phyloP scores from a whole-genome alignment of 2,329 filamentous ascomycete genomes.

The Waltergamsia citrina region DNA sequence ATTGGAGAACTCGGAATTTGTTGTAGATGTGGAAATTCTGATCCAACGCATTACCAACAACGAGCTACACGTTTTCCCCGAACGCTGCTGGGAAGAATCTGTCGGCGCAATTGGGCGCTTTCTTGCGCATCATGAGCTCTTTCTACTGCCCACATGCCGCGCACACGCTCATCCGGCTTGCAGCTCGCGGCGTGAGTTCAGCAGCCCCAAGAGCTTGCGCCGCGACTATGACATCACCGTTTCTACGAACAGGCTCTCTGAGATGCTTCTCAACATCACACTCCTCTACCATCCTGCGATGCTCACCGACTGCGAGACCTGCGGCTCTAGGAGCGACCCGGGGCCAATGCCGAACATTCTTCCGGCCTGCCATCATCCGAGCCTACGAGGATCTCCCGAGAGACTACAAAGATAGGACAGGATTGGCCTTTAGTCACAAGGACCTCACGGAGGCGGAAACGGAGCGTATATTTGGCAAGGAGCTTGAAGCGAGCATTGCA shows the following conservation, averaged over 20 bases:
- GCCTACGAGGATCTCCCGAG: constrained; percentile 49
- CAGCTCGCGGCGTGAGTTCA: constrained; percentile 12
- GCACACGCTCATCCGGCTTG: constrained; percentile 17
- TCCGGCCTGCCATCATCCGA: constrained; percentile 29
- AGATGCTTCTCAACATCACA: constrained; percentile 5
- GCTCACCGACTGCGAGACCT: not conserved
- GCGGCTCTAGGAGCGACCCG: no score
- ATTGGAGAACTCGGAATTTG: no score
- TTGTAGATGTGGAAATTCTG: no score
- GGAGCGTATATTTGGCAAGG: constrained; percentile 37
- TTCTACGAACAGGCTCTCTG: constrained; percentile 10
- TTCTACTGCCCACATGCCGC: constrained; percentile 17
- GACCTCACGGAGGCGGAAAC: constrained; percentile 41
- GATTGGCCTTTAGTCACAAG: constrained; percentile 40
- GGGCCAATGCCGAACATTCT: constrained; percentile 20
- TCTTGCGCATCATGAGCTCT: constrained; percentile 2
- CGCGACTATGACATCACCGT: constrained; percentile 9
- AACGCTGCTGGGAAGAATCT: not conserved
- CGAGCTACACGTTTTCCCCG: not conserved
- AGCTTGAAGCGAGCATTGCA: constrained; percentile 30
- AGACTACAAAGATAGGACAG: constrained; percentile 44
- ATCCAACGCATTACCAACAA: not conserved
- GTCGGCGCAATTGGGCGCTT: not conserved
- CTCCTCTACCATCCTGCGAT: not conserved
- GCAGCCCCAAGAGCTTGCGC: constrained; percentile 2